Conservation (phyloP, 2,329 filamentous ascomycete genomes). For the Neoascochyta sp. region DNA sequence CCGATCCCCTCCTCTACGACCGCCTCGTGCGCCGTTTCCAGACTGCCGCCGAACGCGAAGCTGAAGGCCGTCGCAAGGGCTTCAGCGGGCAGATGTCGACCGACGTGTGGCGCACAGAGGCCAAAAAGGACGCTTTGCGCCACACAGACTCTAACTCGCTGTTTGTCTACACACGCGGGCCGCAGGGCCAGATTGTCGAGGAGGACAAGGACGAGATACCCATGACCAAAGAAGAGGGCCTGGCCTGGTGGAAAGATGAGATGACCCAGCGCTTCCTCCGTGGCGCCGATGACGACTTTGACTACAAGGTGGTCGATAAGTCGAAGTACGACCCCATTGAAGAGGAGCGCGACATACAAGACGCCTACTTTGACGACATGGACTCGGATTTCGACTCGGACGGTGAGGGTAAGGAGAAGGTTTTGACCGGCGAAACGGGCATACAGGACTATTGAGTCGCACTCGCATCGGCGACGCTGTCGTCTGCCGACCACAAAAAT, state of each 20-base stretch:
- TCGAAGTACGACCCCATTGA: constrained; percentile 70
- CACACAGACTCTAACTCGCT: constrained; percentile 51
- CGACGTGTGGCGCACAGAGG: constrained; percentile 72
- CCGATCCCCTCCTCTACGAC: constrained; percentile 78
- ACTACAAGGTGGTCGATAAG: constrained; percentile 67
- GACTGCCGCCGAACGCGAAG: constrained; percentile 66
- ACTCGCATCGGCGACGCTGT: no score
- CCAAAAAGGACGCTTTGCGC: constrained; percentile 63
- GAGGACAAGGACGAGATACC: constrained; percentile 58
- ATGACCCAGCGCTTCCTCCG: constrained; percentile 71
- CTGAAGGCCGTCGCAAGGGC: constrained; percentile 68
- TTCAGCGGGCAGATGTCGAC: constrained; percentile 76
- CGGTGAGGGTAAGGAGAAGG: constrained; percentile 39
- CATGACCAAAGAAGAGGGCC: constrained; percentile 62
- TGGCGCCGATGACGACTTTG: constrained; percentile 74
- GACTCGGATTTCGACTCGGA: constrained; percentile 63
- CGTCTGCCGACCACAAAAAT: neutral
- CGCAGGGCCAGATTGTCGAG: constrained; percentile 54
- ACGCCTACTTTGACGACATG: constrained; percentile 77
- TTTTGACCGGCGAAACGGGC: constrained; percentile 45
- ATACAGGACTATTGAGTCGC: constrained; percentile 48
- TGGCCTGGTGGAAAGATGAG: constrained; percentile 65
- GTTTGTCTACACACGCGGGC: constrained; percentile 50
- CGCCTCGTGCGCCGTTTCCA: constrained; percentile 74
- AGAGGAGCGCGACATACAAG: constrained; percentile 61